Base-by-base conservation (phyloP, 1,139 yeast species). In the Chernovozyma aurita region DNA sequence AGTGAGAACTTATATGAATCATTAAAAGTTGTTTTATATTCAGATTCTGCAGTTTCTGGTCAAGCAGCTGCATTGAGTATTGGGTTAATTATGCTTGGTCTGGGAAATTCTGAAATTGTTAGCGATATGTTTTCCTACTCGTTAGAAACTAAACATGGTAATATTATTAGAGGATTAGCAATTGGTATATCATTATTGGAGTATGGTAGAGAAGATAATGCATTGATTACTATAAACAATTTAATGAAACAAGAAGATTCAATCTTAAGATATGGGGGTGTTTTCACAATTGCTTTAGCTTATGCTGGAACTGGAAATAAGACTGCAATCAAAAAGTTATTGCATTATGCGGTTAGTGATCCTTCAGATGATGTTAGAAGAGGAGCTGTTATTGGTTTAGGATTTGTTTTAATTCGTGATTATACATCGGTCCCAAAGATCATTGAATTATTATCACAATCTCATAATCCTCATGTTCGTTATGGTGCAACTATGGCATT, bases 401-500 rank as follows among this genome's bases (percentile, higher is more conserved):
- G 99, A 26, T 92, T 94, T 63, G 82, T 92, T 38, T 73, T 92
- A 49, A 73, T 92, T 45, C 84, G 96, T 54, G 95, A 90, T 60
- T 86, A 87, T 58, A 82, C 92, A 24, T 88, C 96, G 0, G 92
- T 94, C 24, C 98, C 98, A 42, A 85, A 95, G 52, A 85, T 94
- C 65, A 97, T 92, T 27, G 95, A 90, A 59, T 73, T 92, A 44
- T 73, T 94, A 50, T 79, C 96, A 1, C 96, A 90, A 61, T 86
- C 96, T 1, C 97, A 92, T 61, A 94, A 92, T 57, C 95, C 98
- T 13, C 97, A 94, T 57, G 98, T 94, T 24, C 85, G 99, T 62
- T 92, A 94, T 57, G 99, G 99, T 65, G 85, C 97, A 29, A 96
- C 97, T 3, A 71, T 92, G 79, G 98, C 99, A 0, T 73, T 92